Base-by-base conservation (phyloP, 306 rosid species). In the Vachellia pachyceras region DNA sequence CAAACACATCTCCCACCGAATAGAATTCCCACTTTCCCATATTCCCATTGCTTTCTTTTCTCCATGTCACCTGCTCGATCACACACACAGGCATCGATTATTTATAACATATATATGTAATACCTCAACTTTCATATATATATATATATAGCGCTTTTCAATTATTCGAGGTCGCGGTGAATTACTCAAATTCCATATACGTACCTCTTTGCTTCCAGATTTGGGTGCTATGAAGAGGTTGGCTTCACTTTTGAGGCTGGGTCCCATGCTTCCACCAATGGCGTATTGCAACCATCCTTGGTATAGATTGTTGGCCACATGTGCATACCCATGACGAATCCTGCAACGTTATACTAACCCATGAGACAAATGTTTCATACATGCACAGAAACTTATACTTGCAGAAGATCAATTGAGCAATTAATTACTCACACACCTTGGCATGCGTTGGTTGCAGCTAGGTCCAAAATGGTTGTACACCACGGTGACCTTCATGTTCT, bases 171-270 rank as follows among this genome's bases (percentile, higher is more conserved):
- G n/a, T n/a, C 35, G 13, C 10, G 13, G 36, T 2, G 9, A 74
- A 52, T 46, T 23, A 9, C 6, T 61, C 54, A 52, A n/a, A 22
- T 35, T 3, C 6, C 5, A 18, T 83, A 29, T 29, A 29, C 33
- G 33, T 29, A 85, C 89, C 87, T 83, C 89, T 8, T 84, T 81
- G 9, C 40, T 88, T 14, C 87, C 83, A 1, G 52, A 37, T 42
- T 44, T 75, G 0, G 89, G 87, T 71, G 87, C 89, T 83, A 88
- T 83, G 15, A 88, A 85, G 18, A 85, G 84, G 69, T 88, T 87
- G 67, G 87, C 44, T 70, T 87, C 83, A 35, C 90, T 87, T 76
- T 87, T 87, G 25, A 82, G 89, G 42, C 84, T 82, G 40, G 84
- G 89, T 23, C 15, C 58, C 86, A 71, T 83, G 77, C 86, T 86